Base-by-base conservation (phyloP, 1,139 yeast species). In the Nakaseomyces kungkrabaensis region DNA sequence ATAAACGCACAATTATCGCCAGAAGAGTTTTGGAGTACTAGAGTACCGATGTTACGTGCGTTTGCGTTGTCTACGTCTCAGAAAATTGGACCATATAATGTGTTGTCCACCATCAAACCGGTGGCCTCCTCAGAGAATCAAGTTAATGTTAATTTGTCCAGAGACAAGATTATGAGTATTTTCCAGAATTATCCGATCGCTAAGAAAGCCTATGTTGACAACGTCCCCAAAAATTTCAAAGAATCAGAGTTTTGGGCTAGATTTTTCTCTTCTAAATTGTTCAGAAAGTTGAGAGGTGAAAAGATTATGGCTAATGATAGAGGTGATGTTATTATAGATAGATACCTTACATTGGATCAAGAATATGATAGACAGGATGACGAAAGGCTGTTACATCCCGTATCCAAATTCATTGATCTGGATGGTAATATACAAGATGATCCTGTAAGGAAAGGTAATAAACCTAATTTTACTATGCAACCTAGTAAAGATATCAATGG, bases 231-330 rank as follows among this genome's bases (percentile, higher is more conserved):
- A 55, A 64, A 66, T 46, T 75, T 92, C 53, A 76, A 78, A 48
- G 97, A 90, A 65, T 92, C 94, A 37, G 95, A 86, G 61, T 92
- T 92, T 59, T 92, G 99, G 98, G 85, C 95, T n/a, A 73, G 97
- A 54, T 94, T 92, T 62, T 92, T 92, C 72, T 82, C 87, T 59
- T 88, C 97, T 1, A 83, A 89, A 59, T 70, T 92, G 52, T 92
- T 90, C 63, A 75, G 97, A 59, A 78, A 92, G 60, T 72, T 92
- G 42, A 76, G 96, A 62, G 98, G 99, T 52, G 98, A 92, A 63
- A 82, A 82, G 57, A 77, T 88, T 49, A 79, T 81, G 60, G 69
- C 78, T 1, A 82, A 81, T 57, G 89, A 86, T 56, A 76, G 95
- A 54, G 90, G 94, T 48, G 98, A 92, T 66, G 76, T 82, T 9